These are phyloP conservation scores for Eucalyptus cloeziana DNA, from an alignment of 345 rosid species.

Conservation along the genomic window DNA sequence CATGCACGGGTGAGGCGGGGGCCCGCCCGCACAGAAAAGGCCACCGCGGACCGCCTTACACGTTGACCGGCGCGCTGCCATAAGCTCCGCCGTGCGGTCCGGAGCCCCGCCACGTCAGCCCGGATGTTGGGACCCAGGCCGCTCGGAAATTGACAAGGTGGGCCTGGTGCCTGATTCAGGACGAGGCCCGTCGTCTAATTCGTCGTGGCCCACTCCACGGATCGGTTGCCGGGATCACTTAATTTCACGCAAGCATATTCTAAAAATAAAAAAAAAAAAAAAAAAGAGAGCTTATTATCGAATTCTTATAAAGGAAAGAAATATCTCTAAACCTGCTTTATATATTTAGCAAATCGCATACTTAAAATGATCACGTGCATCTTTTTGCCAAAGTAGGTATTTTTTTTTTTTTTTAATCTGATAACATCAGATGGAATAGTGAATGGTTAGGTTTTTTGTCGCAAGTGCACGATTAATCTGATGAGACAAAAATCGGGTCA, in stretches of 20 bases:
- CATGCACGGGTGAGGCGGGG: conserved; percentile 1
- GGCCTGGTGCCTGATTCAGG: conserved; percentile 7
- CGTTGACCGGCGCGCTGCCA: conserved; percentile 2
- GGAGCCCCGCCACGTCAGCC: conserved; percentile 14
- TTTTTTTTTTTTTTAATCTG: background rate
- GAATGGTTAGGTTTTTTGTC: background rate
- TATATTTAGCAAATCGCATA: background rate
- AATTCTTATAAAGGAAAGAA: background rate
- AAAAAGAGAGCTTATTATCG: background rate
- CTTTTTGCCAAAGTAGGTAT: background rate
- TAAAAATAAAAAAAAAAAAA: background rate
- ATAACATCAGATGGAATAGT: rapidly evolving
- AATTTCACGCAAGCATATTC: background rate
- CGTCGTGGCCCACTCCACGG: conserved; percentile 21
- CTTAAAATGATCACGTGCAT: background rate
- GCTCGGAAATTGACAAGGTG: background rate
- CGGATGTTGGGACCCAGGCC: conserved; percentile 4
- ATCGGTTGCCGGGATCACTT: background rate
- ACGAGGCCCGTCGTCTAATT: conserved; percentile 11
- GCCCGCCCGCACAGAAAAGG: background rate
- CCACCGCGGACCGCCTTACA: background rate
- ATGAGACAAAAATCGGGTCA: background rate
- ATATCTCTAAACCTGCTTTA: background rate
- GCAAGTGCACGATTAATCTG: background rate
- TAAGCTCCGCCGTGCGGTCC: conserved; percentile 1